Conservation (phyloP, 2,329 filamentous ascomycete species). For the Periconia digitata region DNA sequence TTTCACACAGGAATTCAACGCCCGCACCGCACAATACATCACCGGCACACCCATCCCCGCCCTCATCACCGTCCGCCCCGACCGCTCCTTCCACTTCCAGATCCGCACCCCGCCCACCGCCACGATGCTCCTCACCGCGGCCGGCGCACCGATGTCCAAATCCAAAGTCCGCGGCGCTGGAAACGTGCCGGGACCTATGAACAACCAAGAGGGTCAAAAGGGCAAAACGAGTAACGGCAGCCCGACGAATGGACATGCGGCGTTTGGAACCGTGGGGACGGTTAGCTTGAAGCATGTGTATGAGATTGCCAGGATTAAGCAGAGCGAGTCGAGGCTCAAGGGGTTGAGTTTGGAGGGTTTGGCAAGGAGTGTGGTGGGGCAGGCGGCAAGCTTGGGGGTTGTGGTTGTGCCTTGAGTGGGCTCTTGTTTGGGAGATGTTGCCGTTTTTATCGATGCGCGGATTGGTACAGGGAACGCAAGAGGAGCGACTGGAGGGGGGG, state of each 20-base stretch:
- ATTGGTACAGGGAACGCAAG: too few species aligned
- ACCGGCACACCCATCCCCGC: conserved; percentile 86
- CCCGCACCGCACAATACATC: conserved; percentile 81
- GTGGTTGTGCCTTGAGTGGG: conserved; percentile 49
- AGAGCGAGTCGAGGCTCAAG: conserved; percentile 47
- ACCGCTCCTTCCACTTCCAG: conserved; percentile 91
- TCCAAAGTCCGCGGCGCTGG: conserved; percentile 73
- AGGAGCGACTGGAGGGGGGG: background rate
- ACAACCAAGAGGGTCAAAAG: conserved; percentile 42
- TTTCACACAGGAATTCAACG: conserved; percentile 85
- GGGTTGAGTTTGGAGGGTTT: conserved; percentile 85
- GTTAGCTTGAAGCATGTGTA: conserved; percentile 94
- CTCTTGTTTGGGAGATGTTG: too few species aligned
- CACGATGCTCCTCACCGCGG: conserved; percentile 82
- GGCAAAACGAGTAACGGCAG: conserved; percentile 35
- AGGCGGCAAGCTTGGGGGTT: conserved; percentile 54
- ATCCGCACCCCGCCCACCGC: conserved; percentile 93
- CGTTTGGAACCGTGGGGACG: conserved; percentile 76
- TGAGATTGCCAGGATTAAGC: conserved; percentile 97
- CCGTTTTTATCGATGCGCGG: too few species aligned
- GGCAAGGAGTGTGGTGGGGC: conserved; percentile 67
- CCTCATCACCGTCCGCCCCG: conserved; percentile 86
- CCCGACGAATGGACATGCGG: conserved; percentile 58
- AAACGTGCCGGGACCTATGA: conserved; percentile 51
- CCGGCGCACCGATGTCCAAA: conserved; percentile 73